Conservation (phyloP, 768 basidiomycete species). For the Tephrocybe rancida region DNA sequence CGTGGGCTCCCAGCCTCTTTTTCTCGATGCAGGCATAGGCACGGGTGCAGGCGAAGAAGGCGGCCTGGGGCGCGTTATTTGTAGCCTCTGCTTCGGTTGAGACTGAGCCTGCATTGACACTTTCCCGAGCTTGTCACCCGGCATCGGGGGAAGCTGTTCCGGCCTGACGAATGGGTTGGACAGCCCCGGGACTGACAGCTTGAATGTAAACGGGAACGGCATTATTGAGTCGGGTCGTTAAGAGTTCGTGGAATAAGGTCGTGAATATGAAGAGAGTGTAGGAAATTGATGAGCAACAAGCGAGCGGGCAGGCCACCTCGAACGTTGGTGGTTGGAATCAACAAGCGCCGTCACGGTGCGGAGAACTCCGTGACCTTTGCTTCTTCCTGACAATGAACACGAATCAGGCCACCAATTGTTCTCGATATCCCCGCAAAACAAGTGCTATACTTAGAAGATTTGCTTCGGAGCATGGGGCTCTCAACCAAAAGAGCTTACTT, state of each 20-base stretch:
- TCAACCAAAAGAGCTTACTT: no score
- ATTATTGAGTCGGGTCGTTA: conserved; percentile 25
- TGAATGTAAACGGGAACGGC: conserved; percentile 77
- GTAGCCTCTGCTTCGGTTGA: conserved; percentile 15
- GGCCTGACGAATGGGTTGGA: conserved; percentile 60
- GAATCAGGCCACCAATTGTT: no score
- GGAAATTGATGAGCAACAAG: neutral
- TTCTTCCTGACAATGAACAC: neutral
- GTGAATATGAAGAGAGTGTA: conserved; percentile 1
- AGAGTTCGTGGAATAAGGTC: no score
- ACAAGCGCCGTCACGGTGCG: neutral
- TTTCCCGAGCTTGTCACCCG: conserved; percentile 12
- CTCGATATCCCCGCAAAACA: no score
- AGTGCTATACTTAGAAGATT: no score
- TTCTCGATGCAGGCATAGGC: conserved; percentile 14
- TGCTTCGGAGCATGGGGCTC: no score
- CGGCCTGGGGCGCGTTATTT: conserved; percentile 25
- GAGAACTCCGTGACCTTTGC: neutral
- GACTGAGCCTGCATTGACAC: neutral
- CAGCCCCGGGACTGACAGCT: conserved; percentile 62
- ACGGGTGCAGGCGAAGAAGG: conserved; percentile 25
- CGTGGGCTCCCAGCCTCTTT: conserved; percentile 71
- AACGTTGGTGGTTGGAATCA: neutral
- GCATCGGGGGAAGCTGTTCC: conserved; percentile 20
- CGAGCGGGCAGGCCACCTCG: neutral